Base-by-base conservation (phyloP, 2,329 filamentous ascomycete species). In the Ophiostoma perfectum region DNA sequence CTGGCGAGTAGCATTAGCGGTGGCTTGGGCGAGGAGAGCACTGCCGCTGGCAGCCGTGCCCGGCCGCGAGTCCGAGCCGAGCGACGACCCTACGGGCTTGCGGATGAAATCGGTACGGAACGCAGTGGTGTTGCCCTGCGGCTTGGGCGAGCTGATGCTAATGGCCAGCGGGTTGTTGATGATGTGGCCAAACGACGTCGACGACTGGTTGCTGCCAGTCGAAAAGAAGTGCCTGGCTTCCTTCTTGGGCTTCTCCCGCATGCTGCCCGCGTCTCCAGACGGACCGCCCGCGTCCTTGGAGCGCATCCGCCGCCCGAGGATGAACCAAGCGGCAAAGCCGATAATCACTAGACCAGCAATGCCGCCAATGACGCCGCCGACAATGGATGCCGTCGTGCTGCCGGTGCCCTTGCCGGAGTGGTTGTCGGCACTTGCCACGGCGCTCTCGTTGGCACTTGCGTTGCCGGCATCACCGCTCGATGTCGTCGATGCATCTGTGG, bases 91-190 rank as follows among this genome's bases (percentile, higher is more conserved):
- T 12, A 72, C 38, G 36, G 47, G 38, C 42, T 80, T 80, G 73
- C 80, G 82, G 55, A 83, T 81, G 72, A 87, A 87, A 73, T 87
- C 85, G 49, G 80, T 81, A 66, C 84, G 81, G 70, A 82, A 78
- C 49, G 76, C 76, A 64, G 76, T 75, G 72, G 70, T 70, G 39
- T 79, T 77, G 36, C 77, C 73, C 67, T 78, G 75, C 64, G 83
- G 77, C 67, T 86, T 80, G 70, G 87, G 79, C 72, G 88, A 82
- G 69, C 85, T 87, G 71, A 87, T 83, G 64, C 84, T 74, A 69
- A 87, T 83, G 64, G 85, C 74, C 69, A 88, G 80, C 70, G 88
- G 80, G 73, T 88, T 82, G 71, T 84, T 87, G 72, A 88, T 83
- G 66, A 85, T 80, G 73, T 82, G 82, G 70, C 80, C 78, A 67